Conservation (phyloP, 2,329 filamentous ascomycete genomes). For the Blastomyces emzantsi region DNA sequence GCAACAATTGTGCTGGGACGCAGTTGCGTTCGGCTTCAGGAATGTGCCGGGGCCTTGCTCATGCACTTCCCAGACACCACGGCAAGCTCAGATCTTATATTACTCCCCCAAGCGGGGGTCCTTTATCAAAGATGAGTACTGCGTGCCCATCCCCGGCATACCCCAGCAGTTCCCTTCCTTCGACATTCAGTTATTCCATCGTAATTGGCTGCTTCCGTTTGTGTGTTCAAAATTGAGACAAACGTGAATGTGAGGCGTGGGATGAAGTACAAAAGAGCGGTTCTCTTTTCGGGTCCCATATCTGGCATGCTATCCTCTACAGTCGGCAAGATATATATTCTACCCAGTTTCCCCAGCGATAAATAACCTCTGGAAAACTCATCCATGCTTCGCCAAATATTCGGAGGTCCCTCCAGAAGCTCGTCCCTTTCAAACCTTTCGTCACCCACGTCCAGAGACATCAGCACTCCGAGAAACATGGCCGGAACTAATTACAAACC, state of each 20-base stretch:
- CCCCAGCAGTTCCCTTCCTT: not conserved
- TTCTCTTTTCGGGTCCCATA: conserved; percentile 1
- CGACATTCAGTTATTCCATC: not conserved
- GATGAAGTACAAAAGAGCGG: conserved; percentile 1
- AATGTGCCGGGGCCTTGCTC: not conserved
- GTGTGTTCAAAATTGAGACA: conserved; percentile 6
- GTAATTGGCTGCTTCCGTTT: not conserved
- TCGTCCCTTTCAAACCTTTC: not conserved
- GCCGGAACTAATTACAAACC: not conserved
- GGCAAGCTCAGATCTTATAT: not conserved
- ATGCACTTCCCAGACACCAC: not conserved
- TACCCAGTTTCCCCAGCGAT: not conserved
- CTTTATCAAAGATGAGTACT: not conserved
- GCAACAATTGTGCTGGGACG: not conserved
- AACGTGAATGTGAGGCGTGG: not conserved
- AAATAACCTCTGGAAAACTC: not conserved
- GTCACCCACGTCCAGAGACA: not conserved
- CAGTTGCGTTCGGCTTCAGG: not conserved
- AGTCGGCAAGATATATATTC: not conserved
- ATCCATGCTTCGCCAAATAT: conserved; percentile 5
- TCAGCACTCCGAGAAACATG: not conserved
- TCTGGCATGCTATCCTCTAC: not conserved
- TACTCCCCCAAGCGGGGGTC: not conserved
- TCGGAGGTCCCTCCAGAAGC: conserved; percentile 1
- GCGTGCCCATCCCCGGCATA: not conserved